Base-by-base conservation (phyloP, 163 green algal genomes). In the Smithsoniella earleae region DNA sequence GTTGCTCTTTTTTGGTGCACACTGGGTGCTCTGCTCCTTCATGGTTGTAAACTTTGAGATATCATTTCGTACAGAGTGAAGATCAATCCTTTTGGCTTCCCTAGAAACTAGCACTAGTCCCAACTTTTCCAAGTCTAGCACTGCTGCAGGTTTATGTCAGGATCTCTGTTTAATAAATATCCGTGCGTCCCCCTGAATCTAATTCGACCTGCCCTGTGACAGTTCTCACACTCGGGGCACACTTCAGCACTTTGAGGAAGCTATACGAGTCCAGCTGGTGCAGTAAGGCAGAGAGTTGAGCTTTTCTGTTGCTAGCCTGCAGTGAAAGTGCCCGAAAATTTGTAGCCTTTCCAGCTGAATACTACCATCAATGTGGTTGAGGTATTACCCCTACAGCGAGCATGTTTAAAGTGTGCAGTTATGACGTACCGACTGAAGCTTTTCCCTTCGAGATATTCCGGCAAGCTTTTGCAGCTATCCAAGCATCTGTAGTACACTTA, bases 381-480 rank as follows among this genome's bases (percentile, higher is more conserved):
- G 52, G 52, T 65, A 1, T 36, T 8, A 65, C 20, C 18, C 20
- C 44, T 65, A 13, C 52, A 65, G 20, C 8, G 20, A 65, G 52
- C 52, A 65, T 49, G 40, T 49, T 49, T 13, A 49, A 49, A 49
- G 40, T 22, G 40, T 69, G 58, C 58, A 69, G 58, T 3, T 97
- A 92, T 74, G 90, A 96, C 80, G 83, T 92, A 25, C 92, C 92
- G 37, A 95, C 88, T 16, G 89, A 97, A 77, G 85, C 89, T 37
- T 97, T 98, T 78, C 76, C 77, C 63, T 87, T 94, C 54, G 40
- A 90, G 10, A 81, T 87, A 8, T 98, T 97, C 85, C 58, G 46
- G 55, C 77, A 89, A 75, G 91, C 89, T 0, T 97, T 96, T 84
- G 84, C 85, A 0, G 90, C 89, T 2, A 83, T 96, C 46, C 91